These are phyloP conservation scores for Fragaria nilgerrensis DNA, from an alignment of 306 rosid genomes.

Conservation along the genomic window DNA sequence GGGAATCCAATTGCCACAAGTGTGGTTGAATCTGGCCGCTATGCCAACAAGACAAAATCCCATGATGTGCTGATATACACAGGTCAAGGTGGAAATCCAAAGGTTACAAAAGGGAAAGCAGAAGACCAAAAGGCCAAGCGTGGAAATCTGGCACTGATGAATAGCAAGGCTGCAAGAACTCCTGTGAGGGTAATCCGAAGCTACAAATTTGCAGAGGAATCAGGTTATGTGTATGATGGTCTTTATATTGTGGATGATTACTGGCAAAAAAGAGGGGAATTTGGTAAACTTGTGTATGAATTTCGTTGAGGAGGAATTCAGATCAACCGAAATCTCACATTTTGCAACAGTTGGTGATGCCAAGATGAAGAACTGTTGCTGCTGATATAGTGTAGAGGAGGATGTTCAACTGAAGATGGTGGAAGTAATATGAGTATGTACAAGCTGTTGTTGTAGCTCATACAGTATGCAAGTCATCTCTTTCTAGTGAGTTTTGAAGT, in stretches of 20 bases:
- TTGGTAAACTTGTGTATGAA: constrained; percentile 37
- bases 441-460: neutral
- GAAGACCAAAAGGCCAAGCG: constrained; percentile 32
- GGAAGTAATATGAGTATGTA: neutral
- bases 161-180: constrained; percentile 26
- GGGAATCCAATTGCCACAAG: constrained; percentile 33
- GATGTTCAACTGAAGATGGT: neutral
- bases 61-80: constrained; percentile 24
- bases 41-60: constrained; percentile 19
- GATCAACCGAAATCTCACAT: constrained; percentile 21
- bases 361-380: neutral
- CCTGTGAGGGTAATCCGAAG: constrained; percentile 42
- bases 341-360: neutral
- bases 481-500: neutral
- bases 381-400: neutral
- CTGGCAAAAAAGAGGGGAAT: constrained; percentile 26
- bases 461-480: neutral
- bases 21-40: constrained; percentile 32
- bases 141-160: constrained; percentile 50
- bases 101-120: neutral
- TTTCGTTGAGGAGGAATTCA: constrained; percentile 19
- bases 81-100: constrained; percentile 47
- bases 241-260: constrained; percentile 28
- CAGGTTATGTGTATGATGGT: constrained; percentile 30
- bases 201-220: neutral